These are phyloP conservation scores for Cyathus striatus DNA, from an alignment of 768 basidiomycete genomes.

Conservation along the genomic window DNA sequence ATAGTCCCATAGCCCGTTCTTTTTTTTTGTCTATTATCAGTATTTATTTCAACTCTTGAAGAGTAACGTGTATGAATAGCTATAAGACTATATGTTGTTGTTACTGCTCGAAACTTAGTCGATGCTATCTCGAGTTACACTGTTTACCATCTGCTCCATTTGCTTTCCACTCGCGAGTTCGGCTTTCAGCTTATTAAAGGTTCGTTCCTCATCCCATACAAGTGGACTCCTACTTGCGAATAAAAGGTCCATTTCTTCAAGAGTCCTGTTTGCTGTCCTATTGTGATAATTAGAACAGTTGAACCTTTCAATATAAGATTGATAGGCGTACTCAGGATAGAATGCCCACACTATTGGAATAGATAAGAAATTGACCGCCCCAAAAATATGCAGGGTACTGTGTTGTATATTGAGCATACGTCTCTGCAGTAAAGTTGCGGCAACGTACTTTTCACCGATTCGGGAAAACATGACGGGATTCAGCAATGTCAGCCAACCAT, in stretches of 20 bases:
- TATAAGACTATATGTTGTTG: too few species aligned
- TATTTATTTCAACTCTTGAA: too few species aligned
- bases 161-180: constrained; percentile 17
- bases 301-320: not conserved
- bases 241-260: constrained; percentile 40
- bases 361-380: constrained; percentile 34
- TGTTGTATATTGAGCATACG: not conserved
- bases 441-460: constrained; percentile 28
- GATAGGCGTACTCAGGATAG: constrained; percentile 32
- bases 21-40: too few species aligned
- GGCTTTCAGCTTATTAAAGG: constrained; percentile 30
- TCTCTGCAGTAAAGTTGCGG: not conserved
- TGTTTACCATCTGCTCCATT: constrained; percentile 10
- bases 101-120: too few species aligned
- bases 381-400: constrained; percentile 40
- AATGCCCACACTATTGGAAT: constrained; percentile 41
- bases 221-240: constrained; percentile 39
- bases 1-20: too few species aligned
- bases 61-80: too few species aligned
- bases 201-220: constrained; percentile 38
- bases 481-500: constrained; percentile 37
- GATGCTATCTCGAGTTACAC: too few species aligned
- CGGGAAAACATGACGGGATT: constrained; percentile 39
- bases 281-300: not conserved
- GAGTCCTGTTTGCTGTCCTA: constrained; percentile 32